These are phyloP conservation scores for Hansfordia pulvinata DNA, from an alignment of 2,329 filamentous ascomycete genomes.

Conservation along the genomic window DNA sequence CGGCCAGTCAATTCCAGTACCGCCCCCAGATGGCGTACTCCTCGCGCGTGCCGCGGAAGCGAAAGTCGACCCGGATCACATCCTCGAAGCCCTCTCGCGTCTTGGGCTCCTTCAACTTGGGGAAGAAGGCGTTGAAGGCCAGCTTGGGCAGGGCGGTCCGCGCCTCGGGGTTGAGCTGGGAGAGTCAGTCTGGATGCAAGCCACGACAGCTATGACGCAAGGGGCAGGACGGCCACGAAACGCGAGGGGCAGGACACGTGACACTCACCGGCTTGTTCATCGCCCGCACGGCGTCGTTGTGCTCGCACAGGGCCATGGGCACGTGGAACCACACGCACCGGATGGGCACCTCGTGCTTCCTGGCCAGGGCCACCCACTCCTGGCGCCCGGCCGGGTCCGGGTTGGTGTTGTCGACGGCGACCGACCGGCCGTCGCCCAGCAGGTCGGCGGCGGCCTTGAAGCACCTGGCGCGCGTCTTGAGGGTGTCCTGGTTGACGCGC, in stretches of 20 bases:
- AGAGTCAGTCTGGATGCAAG: slow-evolving; percentile 7
- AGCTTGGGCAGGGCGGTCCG: slow-evolving; percentile 60
- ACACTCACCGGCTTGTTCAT: slow-evolving; percentile 33
- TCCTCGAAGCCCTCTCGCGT: slow-evolving; percentile 73
- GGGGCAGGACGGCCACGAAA: slow-evolving; percentile 3
- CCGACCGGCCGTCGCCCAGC: slow-evolving; percentile 50
- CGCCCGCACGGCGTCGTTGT: slow-evolving; percentile 78
- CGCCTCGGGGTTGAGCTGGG: slow-evolving; percentile 71
- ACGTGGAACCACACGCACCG: slow-evolving; percentile 80
- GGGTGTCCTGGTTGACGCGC: slow-evolving; percentile 78
- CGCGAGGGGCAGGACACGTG: background rate
- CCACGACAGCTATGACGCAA: slow-evolving; percentile 1
- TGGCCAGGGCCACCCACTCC: slow-evolving; percentile 67
- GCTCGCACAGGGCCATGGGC: slow-evolving; percentile 54
- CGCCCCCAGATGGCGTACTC: slow-evolving; percentile 60
- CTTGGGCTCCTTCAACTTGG: slow-evolving; percentile 60
- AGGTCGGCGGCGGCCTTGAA: slow-evolving; percentile 58
- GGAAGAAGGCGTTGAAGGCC: slow-evolving; percentile 65
- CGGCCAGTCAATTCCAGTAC: slow-evolving; percentile 65
- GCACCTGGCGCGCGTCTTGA: slow-evolving; percentile 61
- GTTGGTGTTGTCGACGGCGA: slow-evolving; percentile 93
- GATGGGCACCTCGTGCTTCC: slow-evolving; percentile 57
- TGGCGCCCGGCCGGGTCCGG: slow-evolving; percentile 62
- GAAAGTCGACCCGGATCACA: slow-evolving; percentile 61
- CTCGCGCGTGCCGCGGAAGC: slow-evolving; percentile 55